phyloP scores from a whole-genome alignment of 148 eudicot species.

The Vaccinium macrocarpon region DNA sequence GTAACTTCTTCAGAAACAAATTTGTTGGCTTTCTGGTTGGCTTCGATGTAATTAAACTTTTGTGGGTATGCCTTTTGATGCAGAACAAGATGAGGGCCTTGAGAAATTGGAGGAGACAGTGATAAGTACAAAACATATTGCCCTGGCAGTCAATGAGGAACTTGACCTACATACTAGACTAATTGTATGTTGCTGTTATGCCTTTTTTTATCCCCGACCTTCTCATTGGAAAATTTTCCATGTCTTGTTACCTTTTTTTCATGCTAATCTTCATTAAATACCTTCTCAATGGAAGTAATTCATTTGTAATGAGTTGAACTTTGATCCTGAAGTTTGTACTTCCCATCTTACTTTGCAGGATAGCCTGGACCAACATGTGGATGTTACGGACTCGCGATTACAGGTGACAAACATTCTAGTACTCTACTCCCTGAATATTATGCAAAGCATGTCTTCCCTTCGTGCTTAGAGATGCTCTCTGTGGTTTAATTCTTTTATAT shows the following conservation, averaged over 20 bases:
- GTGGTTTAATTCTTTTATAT: neutral
- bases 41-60: neutral
- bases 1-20: slow-evolving; percentile 2
- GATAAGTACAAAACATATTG: slow-evolving; percentile 86
- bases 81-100: slow-evolving; percentile 99
- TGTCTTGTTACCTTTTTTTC: neutral
- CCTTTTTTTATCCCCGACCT: neutral
- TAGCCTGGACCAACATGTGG: slow-evolving; percentile 77
- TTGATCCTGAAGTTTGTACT: neutral
- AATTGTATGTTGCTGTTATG: slow-evolving; percentile 43
- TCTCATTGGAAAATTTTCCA: neutral
- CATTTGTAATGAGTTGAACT: neutral
- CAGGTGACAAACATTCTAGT: slow-evolving; percentile 46
- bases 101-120: slow-evolving; percentile 86
- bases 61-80: slow-evolving; percentile 21
- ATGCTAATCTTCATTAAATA: neutral
- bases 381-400: slow-evolving; percentile 65
- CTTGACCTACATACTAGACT: slow-evolving; percentile 81
- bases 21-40: neutral
- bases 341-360: slow-evolving; percentile 43
- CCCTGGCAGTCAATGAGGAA: slow-evolving; percentile 91
- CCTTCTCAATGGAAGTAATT: neutral
- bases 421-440: neutral
- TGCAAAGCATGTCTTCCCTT: slow-evolving; percentile 8
- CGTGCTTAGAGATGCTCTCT: neutral